Evolutionary conservation across 225 moss, liverwort and hornwort genomes (phyloP), one percentile per base, ranked within the genome.

Genomic region (Polytrichum formosum): DNA sequence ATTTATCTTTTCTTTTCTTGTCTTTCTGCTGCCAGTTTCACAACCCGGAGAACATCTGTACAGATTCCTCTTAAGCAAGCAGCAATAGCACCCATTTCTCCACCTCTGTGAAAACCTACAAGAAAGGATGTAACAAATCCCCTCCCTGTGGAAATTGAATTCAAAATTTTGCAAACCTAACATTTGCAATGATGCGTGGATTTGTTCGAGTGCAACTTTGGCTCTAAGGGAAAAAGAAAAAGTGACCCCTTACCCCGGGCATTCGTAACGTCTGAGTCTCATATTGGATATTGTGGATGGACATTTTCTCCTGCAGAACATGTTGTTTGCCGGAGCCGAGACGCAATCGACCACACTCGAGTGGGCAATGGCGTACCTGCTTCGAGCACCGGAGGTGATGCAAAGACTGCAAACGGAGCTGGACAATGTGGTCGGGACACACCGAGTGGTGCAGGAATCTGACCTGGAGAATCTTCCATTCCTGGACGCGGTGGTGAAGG

Each of bases 401-500:
- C 61, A 66, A 19, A 84, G 76, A 60, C 77, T 64, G 28, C 86
- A 86, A 64, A 75, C 76, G 5, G 95, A 95, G 81, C 73, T 95
- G 4, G 92, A 92, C 65, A 13, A 8, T 18, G 95, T 91, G 18
- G 74, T 92, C 19, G 91, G 91, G 2, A 68, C 70, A 5, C 74
- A 88, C 28, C 84, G 89, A 63, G 65, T 86, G 7, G 85, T 92
- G 5, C 73, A 64, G 28, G 93, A 94, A 33, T 60, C 85, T 13
- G 95, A 92, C 37, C 60, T 91, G 21, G 72, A 79, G 28, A 67
- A 81, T 20, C 70, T 95, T 29, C 76, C 77, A 7, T 95, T 88
- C 70, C 73, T 95, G 23, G 82, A 86, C 5, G 89, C 91, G 6
- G 80, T 95, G 18, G 56, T 92, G 63, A 91, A 92, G 72, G 95